These are phyloP conservation scores for Colletotrichum nymphaeae DNA, from an alignment of 2,329 filamentous ascomycete species.

Conservation along the genomic window DNA sequence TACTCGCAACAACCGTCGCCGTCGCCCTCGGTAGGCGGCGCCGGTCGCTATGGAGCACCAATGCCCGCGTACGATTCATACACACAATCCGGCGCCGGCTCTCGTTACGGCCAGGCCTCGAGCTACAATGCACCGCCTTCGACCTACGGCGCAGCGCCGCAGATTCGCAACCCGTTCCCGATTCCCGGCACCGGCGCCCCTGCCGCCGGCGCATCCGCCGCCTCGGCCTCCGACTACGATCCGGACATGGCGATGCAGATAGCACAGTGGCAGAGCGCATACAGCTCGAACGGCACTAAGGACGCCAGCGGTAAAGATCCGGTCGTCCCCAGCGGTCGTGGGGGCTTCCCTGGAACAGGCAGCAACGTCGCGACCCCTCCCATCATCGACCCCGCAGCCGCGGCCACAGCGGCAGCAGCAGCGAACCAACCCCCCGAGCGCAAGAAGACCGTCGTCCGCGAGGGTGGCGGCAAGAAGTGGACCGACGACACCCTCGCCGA, in stretches of 20 bases:
- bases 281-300: constrained; percentile 65
- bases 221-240: constrained; percentile 61
- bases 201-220: background rate
- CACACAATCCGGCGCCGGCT: constrained; percentile 41
- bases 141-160: constrained; percentile 66
- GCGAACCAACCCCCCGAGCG: constrained; percentile 67
- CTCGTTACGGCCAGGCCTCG: constrained; percentile 39
- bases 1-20: constrained; percentile 47
- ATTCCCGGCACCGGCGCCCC: constrained; percentile 59
- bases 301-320: constrained; percentile 54
- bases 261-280: constrained; percentile 94
- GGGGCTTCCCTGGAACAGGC: constrained; percentile 44
- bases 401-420: constrained; percentile 53
- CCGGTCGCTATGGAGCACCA: constrained; percentile 36
- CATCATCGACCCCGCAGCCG: constrained; percentile 42
- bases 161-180: constrained; percentile 86
- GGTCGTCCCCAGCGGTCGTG: constrained; percentile 40
- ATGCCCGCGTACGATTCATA: constrained; percentile 42
- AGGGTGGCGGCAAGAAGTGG: constrained; percentile 94
- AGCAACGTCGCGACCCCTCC: constrained; percentile 46
- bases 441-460: constrained; percentile 87
- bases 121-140: constrained; percentile 46
- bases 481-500: constrained; percentile 88
- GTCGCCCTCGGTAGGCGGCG: constrained; percentile 35
- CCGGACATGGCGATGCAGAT: constrained; percentile 91